Evolutionary conservation across 371 early-diverging fungal species (phyloP).

Genomic region (Mortierella sp.): DNA sequence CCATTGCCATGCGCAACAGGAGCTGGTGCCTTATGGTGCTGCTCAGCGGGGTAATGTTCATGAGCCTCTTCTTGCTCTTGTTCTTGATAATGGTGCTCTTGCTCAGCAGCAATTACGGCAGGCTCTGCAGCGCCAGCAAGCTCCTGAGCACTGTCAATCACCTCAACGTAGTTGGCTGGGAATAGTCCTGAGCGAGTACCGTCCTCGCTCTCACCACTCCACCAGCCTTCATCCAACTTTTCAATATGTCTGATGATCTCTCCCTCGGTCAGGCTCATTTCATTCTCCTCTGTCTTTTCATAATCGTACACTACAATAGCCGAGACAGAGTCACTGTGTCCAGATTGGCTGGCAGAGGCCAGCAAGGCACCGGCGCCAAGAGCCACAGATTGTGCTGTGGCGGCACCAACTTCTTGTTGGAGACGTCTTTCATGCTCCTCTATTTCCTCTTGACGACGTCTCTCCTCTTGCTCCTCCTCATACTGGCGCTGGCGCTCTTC

Average conservation of each 20-base stretch:
- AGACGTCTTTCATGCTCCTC: constrained; percentile 46
- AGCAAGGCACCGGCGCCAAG: constrained; percentile 33
- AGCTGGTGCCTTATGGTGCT: constrained; percentile 16
- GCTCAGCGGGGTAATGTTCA: constrained; percentile 25
- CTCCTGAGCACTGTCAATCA: constrained; percentile 63
- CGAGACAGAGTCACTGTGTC: constrained; percentile 54
- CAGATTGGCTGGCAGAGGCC: constrained; percentile 33
- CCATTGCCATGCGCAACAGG: constrained; percentile 48
- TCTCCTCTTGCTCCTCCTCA: constrained; percentile 42
- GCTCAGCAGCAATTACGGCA: neutral
- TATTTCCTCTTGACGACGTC: constrained; percentile 32
- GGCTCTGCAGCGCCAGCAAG: constrained; percentile 14
- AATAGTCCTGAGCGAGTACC: constrained; percentile 88
- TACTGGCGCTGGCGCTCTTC: constrained; percentile 59
- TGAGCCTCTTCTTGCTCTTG: constrained; percentile 2
- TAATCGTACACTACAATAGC: constrained; percentile 84
- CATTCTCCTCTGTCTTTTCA: constrained; percentile 86
- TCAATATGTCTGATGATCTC: constrained; percentile 80
- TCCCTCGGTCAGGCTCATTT: constrained; percentile 87
- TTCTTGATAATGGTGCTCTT: constrained; percentile 6
- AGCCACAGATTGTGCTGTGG: constrained; percentile 37
- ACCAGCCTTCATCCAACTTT: constrained; percentile 90
- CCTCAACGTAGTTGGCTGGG: constrained; percentile 86
- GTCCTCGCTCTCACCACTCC: constrained; percentile 86
- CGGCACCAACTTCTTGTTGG: constrained; percentile 49